These are phyloP conservation scores for Coriaria nepalensis DNA, from an alignment of 306 rosid species.

Conservation along the genomic window DNA sequence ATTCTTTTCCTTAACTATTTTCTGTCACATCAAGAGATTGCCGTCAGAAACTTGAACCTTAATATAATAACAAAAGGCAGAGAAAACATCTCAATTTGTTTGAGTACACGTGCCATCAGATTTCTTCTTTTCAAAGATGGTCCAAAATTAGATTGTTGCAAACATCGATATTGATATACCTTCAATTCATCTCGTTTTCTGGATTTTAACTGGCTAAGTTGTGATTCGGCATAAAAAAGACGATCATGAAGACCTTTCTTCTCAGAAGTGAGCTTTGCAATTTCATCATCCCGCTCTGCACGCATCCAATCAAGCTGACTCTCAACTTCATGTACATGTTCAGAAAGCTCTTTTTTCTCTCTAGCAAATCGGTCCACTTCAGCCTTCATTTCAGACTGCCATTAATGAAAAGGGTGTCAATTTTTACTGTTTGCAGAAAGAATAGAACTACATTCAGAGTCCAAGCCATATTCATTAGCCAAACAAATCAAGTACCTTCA, in stretches of 20 bases:
- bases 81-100: constrained; percentile 4
- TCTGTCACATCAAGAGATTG: constrained; percentile 35
- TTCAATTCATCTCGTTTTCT: constrained; percentile 93
- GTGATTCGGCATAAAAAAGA: constrained; percentile 85
- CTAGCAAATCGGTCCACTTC: constrained; percentile 77
- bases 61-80: constrained; percentile 2
- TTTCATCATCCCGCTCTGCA: constrained; percentile 90
- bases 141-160: too few species aligned
- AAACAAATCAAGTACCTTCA: constrained; percentile 73
- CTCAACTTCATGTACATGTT: constrained; percentile 72
- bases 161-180: constrained; percentile 31
- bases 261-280: constrained; percentile 52
- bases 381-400: constrained; percentile 87
- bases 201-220: constrained; percentile 72
- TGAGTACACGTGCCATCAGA: too few species aligned
- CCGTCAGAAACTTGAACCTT: constrained; percentile 13
- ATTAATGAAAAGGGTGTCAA: too few species aligned
- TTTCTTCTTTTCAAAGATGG: too few species aligned
- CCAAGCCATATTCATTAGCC: constrained; percentile 33
- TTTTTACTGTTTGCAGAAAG: too few species aligned
- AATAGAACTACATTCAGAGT: too few species aligned
- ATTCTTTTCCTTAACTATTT: constrained; percentile 90
- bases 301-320: constrained; percentile 98
- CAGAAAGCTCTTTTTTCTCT: constrained; percentile 78
- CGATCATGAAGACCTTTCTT: constrained; percentile 86